A percentile compares a stretch with the other conserved stretches of the same genome.
These are phyloP conservation scores for Pichia sp. DNA, from an alignment of 1,139 yeast species.

Conservation along the genomic window DNA sequence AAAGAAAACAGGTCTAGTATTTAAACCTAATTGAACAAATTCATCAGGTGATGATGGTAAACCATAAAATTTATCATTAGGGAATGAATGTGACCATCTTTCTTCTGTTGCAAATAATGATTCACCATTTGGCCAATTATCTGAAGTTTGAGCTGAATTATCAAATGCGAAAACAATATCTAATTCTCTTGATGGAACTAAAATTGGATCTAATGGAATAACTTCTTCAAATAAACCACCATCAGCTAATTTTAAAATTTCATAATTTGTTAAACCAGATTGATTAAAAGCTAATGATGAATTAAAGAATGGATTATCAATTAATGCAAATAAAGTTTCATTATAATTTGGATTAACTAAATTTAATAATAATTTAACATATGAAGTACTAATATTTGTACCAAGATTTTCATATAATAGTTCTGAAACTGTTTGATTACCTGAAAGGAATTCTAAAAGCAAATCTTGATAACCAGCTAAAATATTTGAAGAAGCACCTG, in stretches of 20 bases:
- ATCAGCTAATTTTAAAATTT: conserved; percentile 41
- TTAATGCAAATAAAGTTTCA: conserved; percentile 27
- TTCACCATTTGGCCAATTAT: conserved; percentile 62
- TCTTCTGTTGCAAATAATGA: conserved; percentile 36
- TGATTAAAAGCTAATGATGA: conserved; percentile 34
- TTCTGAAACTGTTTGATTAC: conserved; percentile 2
- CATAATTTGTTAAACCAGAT: conserved; percentile 31
- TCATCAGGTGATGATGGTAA: conserved; percentile 41
- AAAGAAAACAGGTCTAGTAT: conserved; percentile 45
- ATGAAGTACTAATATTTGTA: conserved; percentile 14
- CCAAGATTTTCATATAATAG: conserved; percentile 12
- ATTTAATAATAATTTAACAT: conserved; percentile 15
- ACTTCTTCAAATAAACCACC: conserved; percentile 65
- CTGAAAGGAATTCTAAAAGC: conserved; percentile 9
- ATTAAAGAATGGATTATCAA: conserved; percentile 68
- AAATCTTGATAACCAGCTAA: conserved; percentile 17
- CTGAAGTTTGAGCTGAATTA: conserved; percentile 56
- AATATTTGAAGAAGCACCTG: conserved; percentile 58
- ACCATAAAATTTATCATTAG: conserved; percentile 41
- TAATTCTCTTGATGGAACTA: conserved; percentile 44
- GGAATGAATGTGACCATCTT: conserved; percentile 35
- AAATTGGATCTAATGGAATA: conserved; percentile 55
- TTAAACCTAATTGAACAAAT: conserved; percentile 38
- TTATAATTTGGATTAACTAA: conserved; percentile 17
- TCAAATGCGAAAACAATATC: conserved; percentile 60